Evolutionary conservation across 1,139 yeast species (phyloP).

Genomic region (Yamadazyma diddensiae): DNA sequence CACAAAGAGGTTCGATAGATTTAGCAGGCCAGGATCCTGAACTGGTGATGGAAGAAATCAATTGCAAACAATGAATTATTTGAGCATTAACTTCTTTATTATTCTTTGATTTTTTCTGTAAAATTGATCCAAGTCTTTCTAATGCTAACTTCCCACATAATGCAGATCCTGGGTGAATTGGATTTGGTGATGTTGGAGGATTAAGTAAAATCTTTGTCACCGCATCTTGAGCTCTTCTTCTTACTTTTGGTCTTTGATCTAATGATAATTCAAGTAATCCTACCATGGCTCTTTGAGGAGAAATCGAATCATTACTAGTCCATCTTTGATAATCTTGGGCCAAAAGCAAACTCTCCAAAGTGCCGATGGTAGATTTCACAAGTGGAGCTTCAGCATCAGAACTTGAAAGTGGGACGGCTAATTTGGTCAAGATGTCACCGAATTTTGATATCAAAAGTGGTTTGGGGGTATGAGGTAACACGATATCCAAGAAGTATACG

Average conservation of each 20-base stretch:
- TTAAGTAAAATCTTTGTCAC: slow-evolving; percentile 55
- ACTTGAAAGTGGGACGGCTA: slow-evolving; percentile 77
- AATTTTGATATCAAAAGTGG: slow-evolving; percentile 69
- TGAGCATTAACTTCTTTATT: slow-evolving; percentile 48
- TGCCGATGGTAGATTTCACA: slow-evolving; percentile 79
- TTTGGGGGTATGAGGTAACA: slow-evolving; percentile 73
- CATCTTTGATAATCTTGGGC: slow-evolving; percentile 84
- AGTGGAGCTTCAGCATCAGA: slow-evolving; percentile 80
- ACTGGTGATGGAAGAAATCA: slow-evolving; percentile 63
- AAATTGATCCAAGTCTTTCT: slow-evolving; percentile 47
- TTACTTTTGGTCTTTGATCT: slow-evolving; percentile 92
- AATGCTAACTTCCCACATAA: slow-evolving; percentile 70
- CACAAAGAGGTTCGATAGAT: slow-evolving; percentile 72
- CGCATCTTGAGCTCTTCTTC: slow-evolving; percentile 94
- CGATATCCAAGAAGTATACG: slow-evolving; percentile 76
- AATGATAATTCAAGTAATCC: slow-evolving; percentile 78
- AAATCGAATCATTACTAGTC: slow-evolving; percentile 52
- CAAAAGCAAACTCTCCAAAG: slow-evolving; percentile 71
- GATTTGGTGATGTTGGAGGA: slow-evolving; percentile 82
- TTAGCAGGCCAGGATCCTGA: slow-evolving; percentile 81
- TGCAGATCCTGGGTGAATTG: slow-evolving; percentile 72
- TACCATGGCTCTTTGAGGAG: slow-evolving; percentile 78
- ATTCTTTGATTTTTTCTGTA: slow-evolving; percentile 39
- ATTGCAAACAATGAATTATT: slow-evolving; percentile 74
- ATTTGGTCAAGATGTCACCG: slow-evolving; percentile 68